Conservation (phyloP, 2,329 filamentous ascomycete species). For the Chaetomium sp. region DNA sequence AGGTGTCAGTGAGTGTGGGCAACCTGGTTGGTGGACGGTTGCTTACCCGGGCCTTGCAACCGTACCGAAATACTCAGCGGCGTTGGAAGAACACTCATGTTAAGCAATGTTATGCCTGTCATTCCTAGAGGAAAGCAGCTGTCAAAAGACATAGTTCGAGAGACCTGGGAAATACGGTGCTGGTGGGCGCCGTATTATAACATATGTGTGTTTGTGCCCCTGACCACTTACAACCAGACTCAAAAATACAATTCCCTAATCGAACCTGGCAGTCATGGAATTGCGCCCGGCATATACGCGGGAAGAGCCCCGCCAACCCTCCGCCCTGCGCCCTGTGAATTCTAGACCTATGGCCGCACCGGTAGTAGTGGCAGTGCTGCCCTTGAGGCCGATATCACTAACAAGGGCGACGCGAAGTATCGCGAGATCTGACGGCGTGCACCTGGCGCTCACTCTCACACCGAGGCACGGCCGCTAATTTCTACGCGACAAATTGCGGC, state of each 20-base stretch:
- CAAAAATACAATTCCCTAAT: conserved; percentile 22
- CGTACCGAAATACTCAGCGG: neutral
- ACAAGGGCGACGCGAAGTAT: neutral
- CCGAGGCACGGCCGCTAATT: neutral
- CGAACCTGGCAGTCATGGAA: conserved; percentile 11
- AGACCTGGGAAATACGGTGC: neutral
- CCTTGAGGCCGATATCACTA: too few relatives aligned
- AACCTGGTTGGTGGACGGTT: neutral
- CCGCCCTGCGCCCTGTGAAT: conserved; percentile 16
- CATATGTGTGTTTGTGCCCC: neutral
- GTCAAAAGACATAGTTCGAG: neutral
- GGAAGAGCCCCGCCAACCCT: conserved; percentile 13
- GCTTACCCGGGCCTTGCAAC: neutral
- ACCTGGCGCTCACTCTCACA: neutral
- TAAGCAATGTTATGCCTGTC: neutral
- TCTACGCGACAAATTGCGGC: neutral
- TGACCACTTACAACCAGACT: conserved; percentile 13
- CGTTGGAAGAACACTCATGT: neutral
- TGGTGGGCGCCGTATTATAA: conserved; percentile 14
- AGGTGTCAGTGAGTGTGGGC: neutral
- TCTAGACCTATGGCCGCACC: neutral
- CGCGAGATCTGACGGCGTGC: neutral
- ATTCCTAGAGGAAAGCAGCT: neutral
- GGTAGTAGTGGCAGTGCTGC: neutral
- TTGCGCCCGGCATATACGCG: neutral